Percentiles rank a stretch among this genome's conserved stretches.
phyloP scores from a whole-genome alignment of 768 basidiomycete genomes.

The Lactarius trivialis region DNA sequence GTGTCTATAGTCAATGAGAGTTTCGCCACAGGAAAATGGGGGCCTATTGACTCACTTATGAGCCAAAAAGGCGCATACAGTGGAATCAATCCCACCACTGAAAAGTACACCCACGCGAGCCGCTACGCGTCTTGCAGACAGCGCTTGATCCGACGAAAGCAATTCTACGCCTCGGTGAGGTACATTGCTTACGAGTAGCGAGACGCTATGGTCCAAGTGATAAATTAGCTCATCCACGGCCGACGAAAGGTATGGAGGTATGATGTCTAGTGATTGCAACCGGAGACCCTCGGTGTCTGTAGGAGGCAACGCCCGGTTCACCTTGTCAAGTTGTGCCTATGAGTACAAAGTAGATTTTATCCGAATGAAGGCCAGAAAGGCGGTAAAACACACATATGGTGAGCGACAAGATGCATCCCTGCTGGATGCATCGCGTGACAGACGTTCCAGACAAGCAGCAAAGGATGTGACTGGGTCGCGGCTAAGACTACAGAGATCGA shows the following conservation, averaged over 20 bases:
- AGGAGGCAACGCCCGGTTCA: conserved; percentile 44
- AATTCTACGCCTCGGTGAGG: conserved; percentile 39
- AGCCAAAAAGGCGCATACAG: conserved; percentile 74
- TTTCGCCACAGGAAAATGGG: neutral
- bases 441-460: conserved; percentile 23
- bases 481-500: conserved; percentile 38
- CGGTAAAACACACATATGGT: conserved; percentile 4
- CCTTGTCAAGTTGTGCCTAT: conserved; percentile 40
- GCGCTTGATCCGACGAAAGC: neutral
- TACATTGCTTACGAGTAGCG: conserved; percentile 60
- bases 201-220: conserved; percentile 60
- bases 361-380: neutral
- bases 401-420: too few relatives aligned
- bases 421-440: neutral
- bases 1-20: conserved; percentile 42
- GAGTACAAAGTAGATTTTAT: neutral
- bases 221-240: conserved; percentile 47
- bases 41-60: conserved; percentile 47
- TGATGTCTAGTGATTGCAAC: conserved; percentile 33
- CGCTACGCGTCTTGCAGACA: conserved; percentile 20
- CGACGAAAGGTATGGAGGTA: conserved; percentile 39
- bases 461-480: neutral
- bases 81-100: conserved; percentile 94
- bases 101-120: conserved; percentile 76
- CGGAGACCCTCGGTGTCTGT: conserved; percentile 30